Evolutionary conservation across 1,284 basidiomycete genomes (phyloP), one percentile per base, ranked within the genome.

Genomic region (Singerocomus rubriflavus): DNA sequence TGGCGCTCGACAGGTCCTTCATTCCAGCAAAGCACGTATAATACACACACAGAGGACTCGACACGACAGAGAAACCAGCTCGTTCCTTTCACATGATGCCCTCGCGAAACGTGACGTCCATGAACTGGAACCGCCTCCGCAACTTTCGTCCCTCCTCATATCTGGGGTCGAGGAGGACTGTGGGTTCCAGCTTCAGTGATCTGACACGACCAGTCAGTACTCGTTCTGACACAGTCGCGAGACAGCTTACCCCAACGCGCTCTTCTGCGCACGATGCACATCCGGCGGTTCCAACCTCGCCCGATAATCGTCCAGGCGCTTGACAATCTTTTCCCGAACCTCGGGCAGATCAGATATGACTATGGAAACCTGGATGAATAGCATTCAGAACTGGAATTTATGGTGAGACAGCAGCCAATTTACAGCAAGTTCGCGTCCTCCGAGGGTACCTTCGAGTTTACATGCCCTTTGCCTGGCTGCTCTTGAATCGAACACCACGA

Each of bases 291-390:
- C 53, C 12, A 54, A 8, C 41, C 58, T 59, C 11, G 44, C 37
- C 34, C 48, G 57, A 46, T 67, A 70, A 10, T 56, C 53, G 0
- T 57, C 51, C 42, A 69, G 33, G 16, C 61, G 65, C 43, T 58
- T 71, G 63, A 56, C 42, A 16, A 77, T 57, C 36, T 76, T 72
- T 34, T 75, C 70, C 33, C 58, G 50, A 16, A 74, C 70, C 51
- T 82, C 80, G 0, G 82, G 82, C 38, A 84, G 72, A 51, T 81
- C 75, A n/a, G 65, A 68, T 32, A 74, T 60, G 50, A 67, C 65
- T 5, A 67, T 48, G 16, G 71, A 70, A 10, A 83, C 79, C 78
- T 79, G 30, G 16, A 35, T 26, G 14, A 16, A 10, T 44, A 38
- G 13, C 30, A 55, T 32, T 16, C n/a, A 21, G 21, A 21, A 21